Conservation (phyloP, 768 basidiomycete genomes). For the Panaeolus cyanescens region DNA sequence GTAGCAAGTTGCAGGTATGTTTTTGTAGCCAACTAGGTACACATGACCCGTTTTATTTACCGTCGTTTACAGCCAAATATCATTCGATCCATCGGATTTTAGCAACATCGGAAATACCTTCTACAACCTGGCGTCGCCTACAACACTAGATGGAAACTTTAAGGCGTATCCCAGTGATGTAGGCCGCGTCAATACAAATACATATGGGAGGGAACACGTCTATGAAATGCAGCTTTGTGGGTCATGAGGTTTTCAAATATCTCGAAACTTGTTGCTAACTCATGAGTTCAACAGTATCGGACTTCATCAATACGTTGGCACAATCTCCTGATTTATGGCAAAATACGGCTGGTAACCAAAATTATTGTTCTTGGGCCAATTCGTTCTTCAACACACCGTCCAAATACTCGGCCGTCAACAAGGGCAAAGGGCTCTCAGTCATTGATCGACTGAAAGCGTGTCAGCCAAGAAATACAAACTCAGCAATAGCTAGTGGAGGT, state of each 20-base stretch:
- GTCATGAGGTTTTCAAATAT: not conserved
- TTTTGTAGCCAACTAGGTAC: too few relatives aligned
- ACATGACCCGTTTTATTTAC: too few relatives aligned
- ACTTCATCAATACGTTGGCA: not conserved
- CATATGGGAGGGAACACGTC: conserved; percentile 13
- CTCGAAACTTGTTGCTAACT: too few relatives aligned
- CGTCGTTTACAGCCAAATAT: not conserved
- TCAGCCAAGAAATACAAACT: not conserved
- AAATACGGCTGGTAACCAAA: not conserved
- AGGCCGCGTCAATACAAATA: conserved; percentile 5
- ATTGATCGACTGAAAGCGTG: not conserved
- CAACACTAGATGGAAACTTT: conserved; percentile 2
- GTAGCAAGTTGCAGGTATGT: not conserved
- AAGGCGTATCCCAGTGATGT: conserved; percentile 5
- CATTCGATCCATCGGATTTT: not conserved
- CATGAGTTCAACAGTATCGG: not conserved
- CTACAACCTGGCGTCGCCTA: not conserved
- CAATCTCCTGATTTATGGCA: not conserved
- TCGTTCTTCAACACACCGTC: not conserved
- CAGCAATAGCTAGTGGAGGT: not conserved
- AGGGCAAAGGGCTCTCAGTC: not conserved
- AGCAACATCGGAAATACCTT: not conserved
- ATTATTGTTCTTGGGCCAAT: not conserved
- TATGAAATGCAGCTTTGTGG: conserved; percentile 13
- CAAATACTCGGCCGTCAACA: not conserved